These are phyloP conservation scores for Aspergillus fumigatus DNA, from an alignment of 2,329 filamentous ascomycete species.

Conservation along the genomic window DNA sequence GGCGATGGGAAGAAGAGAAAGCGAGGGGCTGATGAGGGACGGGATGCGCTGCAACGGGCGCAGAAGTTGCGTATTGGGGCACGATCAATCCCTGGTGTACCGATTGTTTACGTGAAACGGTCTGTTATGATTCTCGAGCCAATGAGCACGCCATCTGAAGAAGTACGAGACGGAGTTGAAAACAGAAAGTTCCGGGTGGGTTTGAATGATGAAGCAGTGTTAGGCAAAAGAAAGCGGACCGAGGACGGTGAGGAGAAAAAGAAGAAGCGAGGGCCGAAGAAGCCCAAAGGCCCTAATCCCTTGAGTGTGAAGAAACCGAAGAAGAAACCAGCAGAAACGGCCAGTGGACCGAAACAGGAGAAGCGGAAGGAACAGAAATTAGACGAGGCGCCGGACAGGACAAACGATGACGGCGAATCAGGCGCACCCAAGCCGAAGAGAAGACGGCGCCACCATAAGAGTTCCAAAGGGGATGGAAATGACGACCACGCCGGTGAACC, in stretches of 20 bases:
- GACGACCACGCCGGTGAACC: conserved; percentile 15
- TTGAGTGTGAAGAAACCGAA: conserved; percentile 47
- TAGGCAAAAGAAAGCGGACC: conserved; percentile 33
- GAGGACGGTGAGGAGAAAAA: conserved; percentile 26
- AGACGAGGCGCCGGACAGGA: conserved; percentile 15
- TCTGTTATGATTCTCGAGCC: conserved; percentile 50
- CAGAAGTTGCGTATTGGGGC: conserved; percentile 35
- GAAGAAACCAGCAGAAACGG: conserved; percentile 24
- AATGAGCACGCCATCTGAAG: conserved; percentile 41
- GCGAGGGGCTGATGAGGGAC: conserved; percentile 28
- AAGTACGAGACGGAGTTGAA: conserved; percentile 41
- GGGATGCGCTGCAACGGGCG: conserved; percentile 29
- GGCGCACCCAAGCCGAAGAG: conserved; percentile 30
- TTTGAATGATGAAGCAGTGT: conserved; percentile 26
- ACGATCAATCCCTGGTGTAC: conserved; percentile 44
- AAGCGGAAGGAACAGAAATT: conserved; percentile 11
- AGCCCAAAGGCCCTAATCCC: conserved; percentile 45
- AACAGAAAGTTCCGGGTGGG: conserved; percentile 44
- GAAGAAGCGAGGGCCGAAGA: conserved; percentile 31
- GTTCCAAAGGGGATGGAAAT: conserved; percentile 11
- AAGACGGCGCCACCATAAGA: conserved; percentile 33
- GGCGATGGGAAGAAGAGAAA: conserved; percentile 29
- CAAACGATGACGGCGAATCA: conserved; percentile 16
- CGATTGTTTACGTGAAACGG: conserved; percentile 48
- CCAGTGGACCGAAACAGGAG: conserved; percentile 16